Percentiles rank a stretch among this genome's conserved stretches.
These are phyloP conservation scores for Apiospora aurea DNA, from an alignment of 2,329 filamentous ascomycete genomes.

Conservation along the genomic window DNA sequence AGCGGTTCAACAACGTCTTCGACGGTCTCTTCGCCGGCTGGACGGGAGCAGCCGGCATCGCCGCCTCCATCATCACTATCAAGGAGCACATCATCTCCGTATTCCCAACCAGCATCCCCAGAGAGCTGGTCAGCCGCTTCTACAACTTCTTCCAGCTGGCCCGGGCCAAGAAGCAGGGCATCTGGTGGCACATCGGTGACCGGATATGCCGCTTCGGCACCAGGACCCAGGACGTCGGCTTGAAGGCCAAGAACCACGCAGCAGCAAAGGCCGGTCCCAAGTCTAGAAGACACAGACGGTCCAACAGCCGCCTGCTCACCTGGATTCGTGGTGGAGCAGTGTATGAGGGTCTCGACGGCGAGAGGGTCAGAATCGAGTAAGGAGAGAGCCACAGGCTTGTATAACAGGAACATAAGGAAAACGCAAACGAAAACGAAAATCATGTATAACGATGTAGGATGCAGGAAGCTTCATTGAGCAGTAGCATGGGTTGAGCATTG, in stretches of 20 bases:
- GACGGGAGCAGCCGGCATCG: neutral
- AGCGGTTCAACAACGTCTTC: conserved; percentile 22
- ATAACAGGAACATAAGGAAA: neutral
- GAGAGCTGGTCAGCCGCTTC: neutral
- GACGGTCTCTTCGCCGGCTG: conserved; percentile 7
- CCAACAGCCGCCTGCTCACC: conserved; percentile 3
- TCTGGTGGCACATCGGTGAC: conserved; percentile 23
- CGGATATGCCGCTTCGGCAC: conserved; percentile 19
- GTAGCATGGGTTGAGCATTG: neutral
- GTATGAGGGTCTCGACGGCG: conserved; percentile 18
- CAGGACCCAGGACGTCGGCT: neutral
- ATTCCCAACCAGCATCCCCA: neutral
- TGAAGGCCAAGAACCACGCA: conserved; percentile 18
- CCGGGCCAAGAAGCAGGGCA: conserved; percentile 24
- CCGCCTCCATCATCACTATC: neutral
- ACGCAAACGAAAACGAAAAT: neutral
- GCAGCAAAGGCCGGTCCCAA: neutral
- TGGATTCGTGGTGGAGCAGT: conserved; percentile 16
- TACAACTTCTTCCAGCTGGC: neutral
- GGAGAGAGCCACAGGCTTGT: neutral
- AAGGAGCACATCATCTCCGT: neutral
- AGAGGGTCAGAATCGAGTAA: conserved; percentile 8
- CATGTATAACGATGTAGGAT: neutral
- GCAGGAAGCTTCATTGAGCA: neutral
- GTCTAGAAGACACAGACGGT: neutral